Base-by-base conservation (phyloP, 202 grass and related monocot species). In the Thinopyrum obtusiflorum region DNA sequence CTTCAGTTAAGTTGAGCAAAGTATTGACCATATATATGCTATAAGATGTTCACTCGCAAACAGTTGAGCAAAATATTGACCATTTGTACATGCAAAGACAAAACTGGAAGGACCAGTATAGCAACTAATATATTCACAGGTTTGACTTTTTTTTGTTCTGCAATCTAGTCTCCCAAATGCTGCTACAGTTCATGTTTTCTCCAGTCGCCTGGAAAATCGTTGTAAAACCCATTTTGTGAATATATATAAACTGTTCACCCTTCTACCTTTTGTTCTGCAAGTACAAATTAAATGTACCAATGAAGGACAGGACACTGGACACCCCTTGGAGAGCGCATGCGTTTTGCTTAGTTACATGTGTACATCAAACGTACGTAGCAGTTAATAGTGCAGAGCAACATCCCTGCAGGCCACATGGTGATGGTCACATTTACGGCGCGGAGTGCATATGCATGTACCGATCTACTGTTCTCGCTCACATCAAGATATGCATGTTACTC, bases 401-500 rank as follows among this genome's bases (percentile, higher is more conserved):
- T 78, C 53, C 25, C 24, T 69, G 35, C 36, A 60, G 32, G 78
- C 9, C n/a, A 44, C 60, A 69, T 33, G 76, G 9, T 37, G 76
- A 39, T 42, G 40, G 23, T 51, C 24, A 23, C 46, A 68, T 60
- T 26, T 40, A 49, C 55, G 61, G 23, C 6, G 55, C 31, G 25
- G 55, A 39, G 76, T 39, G 55, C 20, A 78, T 25, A 61, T 78
- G 75, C 75, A 61, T 61, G 63, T 79, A 71, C 37, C 76, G 31
- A 63, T 73, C 39, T 51, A 20, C 55, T 74, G 57, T 51, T 53
- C 15, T 80, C 64, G 35, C 44, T 68, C 27, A 80, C 77, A 82
- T 88, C 42, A 72, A 65, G 72, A 33, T 82, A 37, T 37, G 18
- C 64, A 11, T 80, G 60, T 85, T 88, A 82, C 89, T 82, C 51